Conservation (phyloP, 164 flowering plant genomes). For the Macadamia integrifolia region DNA sequence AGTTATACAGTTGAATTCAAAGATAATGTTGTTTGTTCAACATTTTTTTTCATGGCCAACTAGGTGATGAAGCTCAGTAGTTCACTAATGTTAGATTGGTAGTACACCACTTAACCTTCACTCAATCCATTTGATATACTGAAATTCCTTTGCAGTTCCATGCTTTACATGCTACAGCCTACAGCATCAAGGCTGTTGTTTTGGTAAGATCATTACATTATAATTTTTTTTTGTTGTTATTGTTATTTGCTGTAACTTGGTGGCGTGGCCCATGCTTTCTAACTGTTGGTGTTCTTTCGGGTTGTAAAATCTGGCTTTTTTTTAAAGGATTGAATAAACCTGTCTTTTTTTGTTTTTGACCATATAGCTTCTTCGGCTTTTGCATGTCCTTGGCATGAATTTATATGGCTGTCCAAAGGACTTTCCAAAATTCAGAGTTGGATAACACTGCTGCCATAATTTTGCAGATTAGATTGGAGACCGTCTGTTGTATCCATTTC, state of each 20-base stretch:
- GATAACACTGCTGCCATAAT: neutral
- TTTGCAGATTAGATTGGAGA: slow-evolving; percentile 8
- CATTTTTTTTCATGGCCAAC: neutral
- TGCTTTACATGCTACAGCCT: neutral
- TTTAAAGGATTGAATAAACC: neutral
- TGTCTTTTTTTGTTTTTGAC: neutral
- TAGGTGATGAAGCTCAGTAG: neutral
- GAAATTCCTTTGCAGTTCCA: neutral
- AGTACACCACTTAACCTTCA: neutral
- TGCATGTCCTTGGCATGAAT: too few relatives aligned
- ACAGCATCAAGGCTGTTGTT: neutral
- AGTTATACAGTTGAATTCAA: neutral
- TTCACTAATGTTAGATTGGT: too few relatives aligned
- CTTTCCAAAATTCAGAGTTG: slow-evolving; percentile 3
- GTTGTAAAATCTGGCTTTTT: neutral
- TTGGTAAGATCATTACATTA: neutral
- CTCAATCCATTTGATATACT: neutral
- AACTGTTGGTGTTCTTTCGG: neutral
- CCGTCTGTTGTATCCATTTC: neutral
- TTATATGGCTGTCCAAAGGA: neutral
- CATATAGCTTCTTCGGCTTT: neutral
- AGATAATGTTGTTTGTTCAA: neutral
- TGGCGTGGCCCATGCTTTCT: neutral
- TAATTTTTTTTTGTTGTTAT: neutral
- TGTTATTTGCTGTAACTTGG: too few relatives aligned